phyloP scores from a whole-genome alignment of 495 filamentous ascomycete genomes.

The Amorphotheca resinae region DNA sequence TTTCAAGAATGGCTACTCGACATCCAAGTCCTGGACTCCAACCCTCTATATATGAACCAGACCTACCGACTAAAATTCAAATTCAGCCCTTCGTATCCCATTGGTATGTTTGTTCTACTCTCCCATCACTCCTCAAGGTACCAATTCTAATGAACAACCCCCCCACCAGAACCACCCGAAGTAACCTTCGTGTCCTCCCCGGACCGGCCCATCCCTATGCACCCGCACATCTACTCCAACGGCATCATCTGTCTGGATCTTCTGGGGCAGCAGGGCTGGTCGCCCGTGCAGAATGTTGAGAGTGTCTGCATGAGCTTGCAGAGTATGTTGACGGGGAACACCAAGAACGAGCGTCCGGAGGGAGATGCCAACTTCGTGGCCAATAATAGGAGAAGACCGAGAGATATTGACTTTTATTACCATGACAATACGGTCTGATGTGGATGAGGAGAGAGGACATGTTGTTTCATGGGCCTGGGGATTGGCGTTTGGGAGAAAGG shows the following conservation, averaged over 20 bases:
- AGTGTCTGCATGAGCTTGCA: constrained; percentile 96
- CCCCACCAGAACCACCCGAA: constrained; percentile 73
- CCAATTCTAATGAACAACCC: background rate
- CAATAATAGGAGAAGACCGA: constrained; percentile 59
- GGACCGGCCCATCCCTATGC: constrained; percentile 73
- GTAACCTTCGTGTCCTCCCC: constrained; percentile 66
- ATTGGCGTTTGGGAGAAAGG: background rate
- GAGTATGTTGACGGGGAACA: constrained; percentile 94
- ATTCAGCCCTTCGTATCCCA: constrained; percentile 77
- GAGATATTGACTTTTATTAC: constrained; percentile 80
- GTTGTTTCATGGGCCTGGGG: constrained; percentile 1
- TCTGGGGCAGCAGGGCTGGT: constrained; percentile 78
- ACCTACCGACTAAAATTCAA: constrained; percentile 77
- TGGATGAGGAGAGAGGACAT: background rate
- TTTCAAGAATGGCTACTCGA: constrained; percentile 90
- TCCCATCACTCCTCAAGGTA: background rate
- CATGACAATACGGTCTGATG: constrained; percentile 70
- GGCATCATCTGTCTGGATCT: constrained; percentile 97
- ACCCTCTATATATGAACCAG: constrained; percentile 76
- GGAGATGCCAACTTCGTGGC: constrained; percentile 80
- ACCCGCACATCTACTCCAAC: constrained; percentile 96
- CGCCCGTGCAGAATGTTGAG: constrained; percentile 92
- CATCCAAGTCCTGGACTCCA: constrained; percentile 79
- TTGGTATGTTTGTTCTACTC: constrained; percentile 50
- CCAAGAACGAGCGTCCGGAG: constrained; percentile 72